Evolutionary conservation across 2,329 filamentous ascomycete genomes (phyloP).

Genomic region (Aspergillus fructus): DNA sequence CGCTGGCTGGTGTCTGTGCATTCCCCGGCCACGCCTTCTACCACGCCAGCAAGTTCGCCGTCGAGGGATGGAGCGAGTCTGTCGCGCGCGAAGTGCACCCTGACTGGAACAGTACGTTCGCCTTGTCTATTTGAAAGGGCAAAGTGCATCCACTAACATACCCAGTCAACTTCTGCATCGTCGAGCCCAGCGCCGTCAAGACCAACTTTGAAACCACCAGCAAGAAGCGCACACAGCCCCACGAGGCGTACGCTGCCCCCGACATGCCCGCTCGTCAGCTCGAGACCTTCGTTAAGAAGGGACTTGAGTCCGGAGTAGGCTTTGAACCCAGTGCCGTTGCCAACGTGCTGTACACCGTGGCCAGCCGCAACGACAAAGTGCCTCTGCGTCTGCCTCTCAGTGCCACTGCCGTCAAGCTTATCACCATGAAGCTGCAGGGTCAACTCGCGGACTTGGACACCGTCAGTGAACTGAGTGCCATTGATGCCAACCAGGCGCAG

Average conservation of each 20-base stretch:
- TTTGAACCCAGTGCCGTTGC: not conserved
- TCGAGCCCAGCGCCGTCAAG: constrained; percentile 44
- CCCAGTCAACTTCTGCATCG: constrained; percentile 39
- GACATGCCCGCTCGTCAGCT: not conserved
- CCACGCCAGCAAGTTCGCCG: constrained; percentile 22
- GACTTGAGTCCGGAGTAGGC: not conserved
- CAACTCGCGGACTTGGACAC: not conserved
- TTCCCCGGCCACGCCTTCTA: constrained; percentile 22
- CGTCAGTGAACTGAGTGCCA: not conserved
- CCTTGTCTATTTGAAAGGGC: not conserved
- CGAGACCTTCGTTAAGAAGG: not conserved
- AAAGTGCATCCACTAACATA: not conserved
- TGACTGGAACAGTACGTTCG: constrained; percentile 17
- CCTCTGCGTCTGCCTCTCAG: constrained; percentile 3
- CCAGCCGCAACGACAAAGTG: not conserved
- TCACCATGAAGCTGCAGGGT: not conserved
- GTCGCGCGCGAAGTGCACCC: constrained; percentile 21
- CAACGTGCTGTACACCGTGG: not conserved
- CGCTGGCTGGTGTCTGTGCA: constrained; percentile 19
- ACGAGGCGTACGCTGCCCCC: constrained; percentile 3
- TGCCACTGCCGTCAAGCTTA: not conserved
- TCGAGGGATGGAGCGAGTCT: constrained; percentile 23
- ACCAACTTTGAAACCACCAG: constrained; percentile 35
- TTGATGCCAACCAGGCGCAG: not conserved
- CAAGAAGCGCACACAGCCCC: not conserved